Evolutionary conservation across 495 filamentous ascomycete species (phyloP), one percentile per base, ranked within the genome.

Genomic region (Margaritispora aquatica): DNA sequence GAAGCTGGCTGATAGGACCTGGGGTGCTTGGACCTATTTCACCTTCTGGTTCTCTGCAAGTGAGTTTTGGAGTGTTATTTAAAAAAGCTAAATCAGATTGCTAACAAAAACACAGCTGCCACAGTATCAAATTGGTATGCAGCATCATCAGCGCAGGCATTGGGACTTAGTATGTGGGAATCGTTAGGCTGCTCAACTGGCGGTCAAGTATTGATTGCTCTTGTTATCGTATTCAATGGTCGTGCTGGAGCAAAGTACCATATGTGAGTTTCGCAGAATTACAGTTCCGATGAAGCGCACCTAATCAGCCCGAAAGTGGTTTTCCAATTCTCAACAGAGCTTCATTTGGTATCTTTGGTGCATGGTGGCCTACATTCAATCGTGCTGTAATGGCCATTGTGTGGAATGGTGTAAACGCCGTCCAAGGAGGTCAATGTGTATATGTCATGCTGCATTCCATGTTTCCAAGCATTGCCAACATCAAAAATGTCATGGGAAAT

Each of bases 31-130:
- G 59, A 73, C 72, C 1, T 74, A 74, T 47, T 63, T 73, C 13
- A 62, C 68, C 22, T 74, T 74, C 53, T 74, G 72, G 72, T 74
- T 71, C 55, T 73, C 72, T 8, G 72, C 72, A 9, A 70, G 59
- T 61, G 47, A 48, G 62, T 58, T 3, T 50, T 24, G 47, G 9
- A 23, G 3, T 50, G 20, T 24, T 50, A 3, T 44, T 15, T 8
- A n/a, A 22, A 8, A 24, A 24, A 24, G 24, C 20, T 34, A n/a
- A n/a, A n/a, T n/a, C n/a, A 34, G 29, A 19, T 3, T 36, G 36
- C 36, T 57, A 19, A 60, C 21, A 27, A 5, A 24, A n/a, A 21
- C n/a, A 8, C 31, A 64, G 62, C 68, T n/a, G 70, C 70, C 23
- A 74, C 72, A 21, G 70, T 74, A 21, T 73, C 69, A 51, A 72